phyloP scores from a whole-genome alignment of 768 basidiomycete genomes.

The Mycena olivaceomarginata region DNA sequence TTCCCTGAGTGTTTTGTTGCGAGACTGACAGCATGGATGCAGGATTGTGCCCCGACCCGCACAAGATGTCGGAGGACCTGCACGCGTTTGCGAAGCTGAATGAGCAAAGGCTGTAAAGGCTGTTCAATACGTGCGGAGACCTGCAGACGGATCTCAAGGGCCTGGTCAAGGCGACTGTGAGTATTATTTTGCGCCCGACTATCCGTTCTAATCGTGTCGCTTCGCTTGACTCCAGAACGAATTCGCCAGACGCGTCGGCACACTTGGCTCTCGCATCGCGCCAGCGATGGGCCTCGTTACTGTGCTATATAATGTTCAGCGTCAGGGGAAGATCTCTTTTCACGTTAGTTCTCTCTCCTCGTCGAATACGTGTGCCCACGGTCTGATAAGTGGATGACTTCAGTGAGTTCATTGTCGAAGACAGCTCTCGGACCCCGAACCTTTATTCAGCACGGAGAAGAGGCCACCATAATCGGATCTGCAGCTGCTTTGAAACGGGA shows the following conservation, averaged over 20 bases:
- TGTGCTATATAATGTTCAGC: slow-evolving; percentile 93
- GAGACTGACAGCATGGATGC: slow-evolving; percentile 19
- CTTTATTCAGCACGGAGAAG: slow-evolving; percentile 84
- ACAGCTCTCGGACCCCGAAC: slow-evolving; percentile 10
- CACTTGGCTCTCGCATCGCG: slow-evolving; percentile 74
- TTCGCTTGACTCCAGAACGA: slow-evolving; percentile 73
- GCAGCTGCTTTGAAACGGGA: slow-evolving; percentile 89
- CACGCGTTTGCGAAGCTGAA: slow-evolving; percentile 90
- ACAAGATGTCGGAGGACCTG: slow-evolving; percentile 87
- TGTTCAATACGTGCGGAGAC: slow-evolving; percentile 89
- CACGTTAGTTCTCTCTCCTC: slow-evolving; percentile 72
- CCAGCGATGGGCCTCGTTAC: slow-evolving; percentile 85
- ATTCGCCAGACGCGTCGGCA: slow-evolving; percentile 85
- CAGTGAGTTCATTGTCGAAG: slow-evolving; percentile 68
- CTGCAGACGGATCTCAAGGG: slow-evolving; percentile 88
- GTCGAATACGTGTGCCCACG: slow-evolving; percentile 19
- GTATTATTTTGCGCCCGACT: slow-evolving; percentile 43
- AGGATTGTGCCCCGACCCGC: slow-evolving; percentile 79
- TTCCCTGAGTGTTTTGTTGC: slow-evolving; percentile 6
- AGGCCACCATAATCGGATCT: slow-evolving; percentile 92
- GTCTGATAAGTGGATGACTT: slow-evolving; percentile 78
- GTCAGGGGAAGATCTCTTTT: slow-evolving; percentile 95
- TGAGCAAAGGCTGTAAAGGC: slow-evolving; percentile 89
- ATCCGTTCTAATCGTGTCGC: neutral
- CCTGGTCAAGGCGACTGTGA: slow-evolving; percentile 85